Conservation (phyloP, 345 rosid genomes). For the Crucihimalaya himalaica region DNA sequence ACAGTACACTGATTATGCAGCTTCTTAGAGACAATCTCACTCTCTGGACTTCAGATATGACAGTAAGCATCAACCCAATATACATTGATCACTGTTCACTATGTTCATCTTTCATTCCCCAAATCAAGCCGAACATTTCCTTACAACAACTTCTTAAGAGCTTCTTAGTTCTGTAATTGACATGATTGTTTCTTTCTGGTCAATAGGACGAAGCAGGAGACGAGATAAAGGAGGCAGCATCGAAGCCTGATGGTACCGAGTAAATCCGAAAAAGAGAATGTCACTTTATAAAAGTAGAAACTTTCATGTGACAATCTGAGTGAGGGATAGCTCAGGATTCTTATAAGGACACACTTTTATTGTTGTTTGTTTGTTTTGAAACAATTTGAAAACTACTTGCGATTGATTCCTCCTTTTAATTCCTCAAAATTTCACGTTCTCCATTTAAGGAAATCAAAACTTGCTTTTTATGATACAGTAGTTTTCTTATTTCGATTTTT, state of each 20-base stretch:
- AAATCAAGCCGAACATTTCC: neutral
- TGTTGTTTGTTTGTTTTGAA: constrained; percentile 62
- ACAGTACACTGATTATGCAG: constrained; percentile 80
- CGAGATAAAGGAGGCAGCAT: constrained; percentile 42
- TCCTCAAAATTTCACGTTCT: neutral
- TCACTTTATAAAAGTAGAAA: constrained; percentile 24
- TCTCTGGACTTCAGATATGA: constrained; percentile 72
- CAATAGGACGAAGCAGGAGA: constrained; percentile 42
- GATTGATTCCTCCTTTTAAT: neutral
- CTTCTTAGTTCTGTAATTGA: neutral
- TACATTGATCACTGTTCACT: neutral
- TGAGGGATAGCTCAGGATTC: constrained; percentile 66
- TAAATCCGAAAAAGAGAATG: constrained; percentile 18
- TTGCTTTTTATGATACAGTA: neutral
- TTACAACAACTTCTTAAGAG: neutral
- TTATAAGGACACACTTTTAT: constrained; percentile 54
- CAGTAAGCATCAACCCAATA: constrained; percentile 16
- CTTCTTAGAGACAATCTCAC: constrained; percentile 77
- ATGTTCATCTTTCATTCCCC: neutral
- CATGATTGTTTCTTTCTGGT: constrained; percentile 2
- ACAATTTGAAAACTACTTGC: constrained; percentile 40
- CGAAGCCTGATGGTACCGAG: constrained; percentile 34
- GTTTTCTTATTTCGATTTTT: neutral
- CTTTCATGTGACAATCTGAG: constrained; percentile 52
- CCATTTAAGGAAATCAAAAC: neutral